Evolutionary conservation across 768 basidiomycete species (phyloP).

Genomic region (Cystoderma amianthinum): DNA sequence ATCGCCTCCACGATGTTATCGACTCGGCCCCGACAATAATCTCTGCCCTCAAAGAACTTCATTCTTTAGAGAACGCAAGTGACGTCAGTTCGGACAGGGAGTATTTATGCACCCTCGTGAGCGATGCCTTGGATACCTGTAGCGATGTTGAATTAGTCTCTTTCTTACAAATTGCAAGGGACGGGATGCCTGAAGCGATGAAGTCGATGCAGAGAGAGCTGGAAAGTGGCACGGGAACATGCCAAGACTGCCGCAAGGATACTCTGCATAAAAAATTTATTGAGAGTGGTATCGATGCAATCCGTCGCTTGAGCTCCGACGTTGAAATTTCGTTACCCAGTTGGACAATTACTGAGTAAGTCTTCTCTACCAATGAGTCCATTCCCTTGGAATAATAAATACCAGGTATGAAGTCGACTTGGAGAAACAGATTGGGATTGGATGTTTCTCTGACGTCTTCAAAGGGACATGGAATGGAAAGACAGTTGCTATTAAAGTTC

Average conservation of each 20-base stretch:
- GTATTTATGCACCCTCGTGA: conserved; percentile 48
- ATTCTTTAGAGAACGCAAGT: conserved; percentile 13
- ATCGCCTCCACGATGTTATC: conserved; percentile 6
- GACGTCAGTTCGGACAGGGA: conserved; percentile 48
- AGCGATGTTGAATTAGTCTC: conserved; percentile 53
- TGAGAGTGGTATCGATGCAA: conserved; percentile 60
- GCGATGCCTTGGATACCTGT: conserved; percentile 41
- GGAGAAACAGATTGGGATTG: conserved; percentile 56
- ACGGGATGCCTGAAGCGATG: conserved; percentile 71
- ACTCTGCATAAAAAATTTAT: conserved; percentile 60
- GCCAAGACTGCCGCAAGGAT: conserved; percentile 18
- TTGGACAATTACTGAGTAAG: conserved; percentile 67
- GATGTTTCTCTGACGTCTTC: conserved; percentile 71
- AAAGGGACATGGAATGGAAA: conserved; percentile 60
- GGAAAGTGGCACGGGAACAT: conserved; percentile 20
- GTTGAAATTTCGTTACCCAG: conserved; percentile 38
- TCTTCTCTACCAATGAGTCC: neutral
- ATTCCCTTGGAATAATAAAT: conserved; percentile 3
- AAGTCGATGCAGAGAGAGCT: conserved; percentile 67
- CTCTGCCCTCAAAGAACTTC: conserved; percentile 16
- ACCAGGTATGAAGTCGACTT: conserved; percentile 62
- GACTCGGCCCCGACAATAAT: conserved; percentile 9
- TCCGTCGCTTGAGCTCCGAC: conserved; percentile 47
- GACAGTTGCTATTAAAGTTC: conserved; percentile 62
- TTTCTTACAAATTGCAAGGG: conserved; percentile 48